phyloP scores from a whole-genome alignment of 441 rosid genomes.

The Populus hybrid region DNA sequence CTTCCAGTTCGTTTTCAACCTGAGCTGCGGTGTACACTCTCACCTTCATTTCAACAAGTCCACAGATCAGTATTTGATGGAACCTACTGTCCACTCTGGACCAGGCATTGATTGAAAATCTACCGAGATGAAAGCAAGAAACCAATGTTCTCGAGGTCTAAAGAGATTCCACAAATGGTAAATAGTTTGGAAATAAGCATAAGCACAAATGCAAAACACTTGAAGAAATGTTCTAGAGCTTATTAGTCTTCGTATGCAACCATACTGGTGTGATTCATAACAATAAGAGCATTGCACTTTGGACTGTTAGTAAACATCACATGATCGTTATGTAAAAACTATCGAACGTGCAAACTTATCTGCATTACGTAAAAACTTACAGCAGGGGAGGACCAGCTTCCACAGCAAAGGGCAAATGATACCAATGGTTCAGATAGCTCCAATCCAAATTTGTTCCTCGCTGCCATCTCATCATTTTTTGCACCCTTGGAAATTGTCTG shows the following conservation, averaged over 20 bases:
- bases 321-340: background rate
- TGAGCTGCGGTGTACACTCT: slow-evolving; percentile 63
- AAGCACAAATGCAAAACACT: background rate
- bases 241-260: background rate
- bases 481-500: slow-evolving; percentile 48
- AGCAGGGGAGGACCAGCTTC: slow-evolving; percentile 98
- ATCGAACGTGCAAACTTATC: background rate
- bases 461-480: slow-evolving; percentile 59
- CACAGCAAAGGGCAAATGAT: slow-evolving; percentile 82
- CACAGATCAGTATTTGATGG: slow-evolving; percentile 14
- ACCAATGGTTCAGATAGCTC: slow-evolving; percentile 86
- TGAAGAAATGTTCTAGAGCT: background rate
- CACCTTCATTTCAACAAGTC: slow-evolving; percentile 44
- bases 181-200: background rate
- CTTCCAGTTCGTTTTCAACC: slow-evolving; percentile 66
- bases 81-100: background rate
- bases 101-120: background rate
- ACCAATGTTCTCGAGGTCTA: background rate
- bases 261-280: background rate
- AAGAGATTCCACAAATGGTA: background rate
- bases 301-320: background rate
- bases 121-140: background rate
- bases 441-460: slow-evolving; percentile 58
- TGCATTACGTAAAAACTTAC: slow-evolving; percentile 44
- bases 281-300: background rate